These are phyloP conservation scores for Trichoderma atrobrunneum DNA, from an alignment of 2,329 filamentous ascomycete genomes.

Conservation along the genomic window DNA sequence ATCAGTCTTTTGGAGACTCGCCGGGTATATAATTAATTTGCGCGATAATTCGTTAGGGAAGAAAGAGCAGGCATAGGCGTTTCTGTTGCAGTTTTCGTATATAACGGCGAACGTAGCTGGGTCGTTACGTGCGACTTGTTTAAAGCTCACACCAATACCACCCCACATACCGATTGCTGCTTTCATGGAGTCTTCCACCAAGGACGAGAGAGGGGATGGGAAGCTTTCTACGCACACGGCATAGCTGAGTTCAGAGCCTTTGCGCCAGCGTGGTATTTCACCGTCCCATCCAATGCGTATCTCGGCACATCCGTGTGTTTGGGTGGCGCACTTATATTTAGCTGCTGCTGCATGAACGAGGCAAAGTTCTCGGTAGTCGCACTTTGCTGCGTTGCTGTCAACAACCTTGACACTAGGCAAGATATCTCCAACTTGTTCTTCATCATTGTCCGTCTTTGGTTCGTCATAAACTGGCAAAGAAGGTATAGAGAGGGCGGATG, in stretches of 20 bases:
- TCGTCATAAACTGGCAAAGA: too few relatives aligned
- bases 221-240: not conserved
- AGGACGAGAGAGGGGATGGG: rapidly evolving
- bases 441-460: not conserved
- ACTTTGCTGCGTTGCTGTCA: rapidly evolving
- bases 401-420: rapidly evolving
- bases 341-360: not conserved
- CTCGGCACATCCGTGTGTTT: not conserved
- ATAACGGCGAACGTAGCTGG: not conserved
- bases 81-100: not conserved
- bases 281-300: not conserved
- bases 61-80: not conserved
- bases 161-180: not conserved
- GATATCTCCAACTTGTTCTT: not conserved
- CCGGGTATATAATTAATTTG: not conserved
- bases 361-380: rapidly evolving
- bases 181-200: not conserved
- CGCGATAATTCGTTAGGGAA: not conserved
- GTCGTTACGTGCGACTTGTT: not conserved
- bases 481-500: too few relatives aligned
- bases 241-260: not conserved
- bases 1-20: not conserved
- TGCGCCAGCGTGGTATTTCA: not conserved
- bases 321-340: not conserved
- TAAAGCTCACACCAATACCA: not conserved